A percentile compares a stretch with the other conserved stretches of the same genome.
Evolutionary conservation across 306 rosid genomes (phyloP).

Genomic region (Acacia crassicarpa): DNA sequence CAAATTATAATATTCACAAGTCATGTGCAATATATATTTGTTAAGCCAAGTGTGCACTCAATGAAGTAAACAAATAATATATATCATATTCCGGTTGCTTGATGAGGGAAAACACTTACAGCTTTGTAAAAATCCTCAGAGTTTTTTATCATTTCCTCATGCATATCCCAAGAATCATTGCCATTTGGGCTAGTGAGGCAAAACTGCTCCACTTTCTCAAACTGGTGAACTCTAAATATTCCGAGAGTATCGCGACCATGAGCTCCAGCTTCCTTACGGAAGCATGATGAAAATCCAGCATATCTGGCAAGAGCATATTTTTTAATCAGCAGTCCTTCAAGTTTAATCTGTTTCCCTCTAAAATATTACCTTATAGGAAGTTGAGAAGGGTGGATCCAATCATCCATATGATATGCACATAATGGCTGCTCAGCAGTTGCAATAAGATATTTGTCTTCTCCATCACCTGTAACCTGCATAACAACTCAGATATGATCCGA

Average conservation of each 20-base stretch:
- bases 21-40: background rate
- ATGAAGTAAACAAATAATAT: background rate
- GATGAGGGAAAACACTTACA: conserved; percentile 38
- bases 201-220: conserved; percentile 96
- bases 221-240: conserved; percentile 93
- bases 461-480: conserved; percentile 93
- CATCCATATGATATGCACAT: conserved; percentile 83
- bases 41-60: background rate
- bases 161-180: conserved; percentile 93
- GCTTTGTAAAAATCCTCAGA: conserved; percentile 81
- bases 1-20: background rate
- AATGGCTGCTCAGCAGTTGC: conserved; percentile 98
- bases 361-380: conserved; percentile 73
- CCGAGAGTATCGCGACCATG: conserved; percentile 98
- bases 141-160: conserved; percentile 91
- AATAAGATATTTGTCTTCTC: conserved; percentile 95
- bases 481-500: background rate
- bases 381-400: conserved; percentile 97
- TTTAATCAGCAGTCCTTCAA: conserved; percentile 12
- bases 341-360: background rate
- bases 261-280: conserved; percentile 97
- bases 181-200: conserved; percentile 82
- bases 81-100: conserved; percentile 14
- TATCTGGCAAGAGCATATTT: conserved; percentile 49
- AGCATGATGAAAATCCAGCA: conserved; percentile 97